Evolutionary conservation across 257 asterid species (phyloP).

Genomic region (Nicotiana undulata): DNA sequence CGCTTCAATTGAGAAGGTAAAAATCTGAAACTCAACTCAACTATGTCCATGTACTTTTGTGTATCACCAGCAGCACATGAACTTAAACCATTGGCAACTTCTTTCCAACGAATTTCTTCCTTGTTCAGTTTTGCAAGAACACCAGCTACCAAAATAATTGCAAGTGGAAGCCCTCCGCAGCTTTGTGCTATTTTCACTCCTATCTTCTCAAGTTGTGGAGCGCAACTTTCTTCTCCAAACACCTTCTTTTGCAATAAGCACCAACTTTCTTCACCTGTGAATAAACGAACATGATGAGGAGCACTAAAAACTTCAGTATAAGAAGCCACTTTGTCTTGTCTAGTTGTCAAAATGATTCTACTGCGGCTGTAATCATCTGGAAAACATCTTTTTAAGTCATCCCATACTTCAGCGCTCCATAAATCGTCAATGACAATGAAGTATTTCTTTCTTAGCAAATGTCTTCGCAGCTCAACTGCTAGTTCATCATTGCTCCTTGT

Average conservation of each 20-base stretch:
- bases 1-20: background rate
- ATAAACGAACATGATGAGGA: conserved; percentile 2
- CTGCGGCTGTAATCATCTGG: background rate
- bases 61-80: background rate
- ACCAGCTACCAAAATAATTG: conserved; percentile 15
- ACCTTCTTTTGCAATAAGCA: background rate
- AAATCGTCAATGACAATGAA: conserved; percentile 2
- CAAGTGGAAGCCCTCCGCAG: conserved; percentile 16
- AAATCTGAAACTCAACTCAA: background rate
- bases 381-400: background rate
- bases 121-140: background rate
- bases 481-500: background rate
- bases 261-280: conserved; percentile 9
- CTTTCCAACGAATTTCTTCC: background rate
- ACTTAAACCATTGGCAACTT: background rate
- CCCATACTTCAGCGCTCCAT: background rate
- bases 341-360: conserved; percentile 10
- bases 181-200: background rate
- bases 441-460: background rate
- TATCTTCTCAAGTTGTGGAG: background rate
- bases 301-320: background rate
- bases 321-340: background rate
- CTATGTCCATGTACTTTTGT: background rate
- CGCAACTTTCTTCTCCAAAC: background rate
- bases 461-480: background rate